Percentiles rank a stretch among this genome's conserved stretches.
phyloP scores from a whole-genome alignment of 176 grass and related monocot species.

The Oryza meridionalis region DNA sequence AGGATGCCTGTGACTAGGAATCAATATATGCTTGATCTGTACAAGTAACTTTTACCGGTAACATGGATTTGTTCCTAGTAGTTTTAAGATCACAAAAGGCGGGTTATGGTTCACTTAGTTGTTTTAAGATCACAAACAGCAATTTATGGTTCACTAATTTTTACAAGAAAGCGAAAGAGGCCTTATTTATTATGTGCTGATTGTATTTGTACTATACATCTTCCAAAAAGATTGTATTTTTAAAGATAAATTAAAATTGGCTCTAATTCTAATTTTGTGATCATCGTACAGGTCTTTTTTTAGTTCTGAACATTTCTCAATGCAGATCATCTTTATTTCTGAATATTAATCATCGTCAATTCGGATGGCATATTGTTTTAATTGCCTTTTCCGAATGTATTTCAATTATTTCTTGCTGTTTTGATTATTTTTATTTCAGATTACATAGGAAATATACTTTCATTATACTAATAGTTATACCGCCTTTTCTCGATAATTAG shows the following conservation, averaged over 20 bases:
- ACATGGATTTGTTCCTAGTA: background rate
- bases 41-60: background rate
- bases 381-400: background rate
- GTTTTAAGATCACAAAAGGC: background rate
- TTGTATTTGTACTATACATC: background rate
- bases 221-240: constrained; percentile 16
- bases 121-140: background rate
- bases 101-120: constrained; percentile 1
- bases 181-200: constrained; percentile 7
- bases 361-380: background rate
- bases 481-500: background rate
- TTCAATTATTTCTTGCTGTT: background rate
- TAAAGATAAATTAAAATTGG: constrained; percentile 3
- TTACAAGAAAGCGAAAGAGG: background rate
- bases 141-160: background rate
- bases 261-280: background rate
- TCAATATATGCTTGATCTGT: background rate
- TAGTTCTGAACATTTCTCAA: constrained; percentile 4
- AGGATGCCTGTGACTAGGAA: background rate
- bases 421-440: background rate
- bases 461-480: background rate
- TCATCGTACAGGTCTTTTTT: constrained; percentile 22
- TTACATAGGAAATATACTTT: background rate
- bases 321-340: constrained; percentile 3
- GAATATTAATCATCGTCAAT: background rate